A percentile compares a stretch with the other conserved stretches of the same genome.
phyloP scores from a whole-genome alignment of 78 protist genomes.

The Dictyostelium purpureum region DNA sequence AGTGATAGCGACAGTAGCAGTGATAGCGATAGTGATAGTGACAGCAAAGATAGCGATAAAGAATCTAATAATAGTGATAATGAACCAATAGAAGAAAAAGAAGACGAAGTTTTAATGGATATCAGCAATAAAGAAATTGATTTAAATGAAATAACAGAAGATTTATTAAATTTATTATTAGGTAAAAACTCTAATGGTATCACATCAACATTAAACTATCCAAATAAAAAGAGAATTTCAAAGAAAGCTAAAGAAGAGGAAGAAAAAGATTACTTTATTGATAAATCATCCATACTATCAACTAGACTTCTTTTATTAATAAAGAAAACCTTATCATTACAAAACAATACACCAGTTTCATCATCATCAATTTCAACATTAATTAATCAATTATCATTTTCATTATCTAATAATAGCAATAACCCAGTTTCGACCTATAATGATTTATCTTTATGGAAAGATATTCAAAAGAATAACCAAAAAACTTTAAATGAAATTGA shows the following conservation, averaged over 20 bases:
- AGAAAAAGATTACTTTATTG: slow-evolving; percentile 46
- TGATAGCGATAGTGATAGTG: background rate
- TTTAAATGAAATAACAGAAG: slow-evolving; percentile 1
- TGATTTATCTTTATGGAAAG: slow-evolving; percentile 70
- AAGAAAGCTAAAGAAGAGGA: background rate
- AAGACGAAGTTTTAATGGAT: background rate
- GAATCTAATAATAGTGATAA: background rate
- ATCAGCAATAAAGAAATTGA: background rate
- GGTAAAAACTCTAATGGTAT: background rate
- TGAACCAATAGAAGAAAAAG: background rate
- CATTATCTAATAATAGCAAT: background rate
- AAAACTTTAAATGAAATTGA: slow-evolving; percentile 2
- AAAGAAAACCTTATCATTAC: slow-evolving; percentile 1
- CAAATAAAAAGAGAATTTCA: slow-evolving; percentile 1
- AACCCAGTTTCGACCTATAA: background rate
- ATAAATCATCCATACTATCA: slow-evolving; percentile 30
- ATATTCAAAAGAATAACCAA: slow-evolving; percentile 52
- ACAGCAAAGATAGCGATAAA: background rate
- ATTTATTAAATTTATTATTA: background rate
- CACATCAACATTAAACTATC: background rate
- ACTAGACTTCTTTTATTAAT: slow-evolving; percentile 42
- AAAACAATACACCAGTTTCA: background rate
- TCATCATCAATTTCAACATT: slow-evolving; percentile 21
- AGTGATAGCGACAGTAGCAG: background rate
- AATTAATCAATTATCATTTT: slow-evolving; percentile 47